Percentiles rank a stretch among this genome's conserved stretches.
These are phyloP conservation scores for Yamadazyma oceani DNA, from an alignment of 1,139 yeast genomes.

Conservation along the genomic window DNA sequence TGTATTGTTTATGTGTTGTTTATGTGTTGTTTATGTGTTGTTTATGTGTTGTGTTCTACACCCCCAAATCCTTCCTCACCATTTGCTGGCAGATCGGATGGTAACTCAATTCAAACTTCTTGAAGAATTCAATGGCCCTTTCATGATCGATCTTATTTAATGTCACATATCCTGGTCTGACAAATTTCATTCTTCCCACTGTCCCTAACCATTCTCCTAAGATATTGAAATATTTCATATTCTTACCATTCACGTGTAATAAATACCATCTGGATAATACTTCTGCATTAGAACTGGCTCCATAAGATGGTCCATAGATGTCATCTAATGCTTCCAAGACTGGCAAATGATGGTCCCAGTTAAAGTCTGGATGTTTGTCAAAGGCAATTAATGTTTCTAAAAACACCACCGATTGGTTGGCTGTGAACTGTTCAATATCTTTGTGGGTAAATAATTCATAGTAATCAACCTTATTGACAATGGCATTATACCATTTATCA, in stretches of 20 bases:
- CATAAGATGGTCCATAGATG: conserved; percentile 43
- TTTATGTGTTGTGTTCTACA: too few species aligned
- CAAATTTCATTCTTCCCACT: conserved; percentile 94
- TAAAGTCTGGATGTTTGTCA: conserved; percentile 30
- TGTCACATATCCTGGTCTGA: conserved; percentile 77
- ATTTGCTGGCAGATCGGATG: conserved; percentile 84
- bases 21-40: too few species aligned
- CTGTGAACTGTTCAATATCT: conserved; percentile 59
- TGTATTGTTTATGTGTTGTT: too few species aligned
- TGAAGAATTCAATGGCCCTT: conserved; percentile 66
- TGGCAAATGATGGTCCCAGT: conserved; percentile 37
- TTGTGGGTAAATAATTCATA: conserved; percentile 19
- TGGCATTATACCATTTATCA: conserved; percentile 55
- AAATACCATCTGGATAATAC: conserved; percentile 77
- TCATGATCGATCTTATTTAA: conserved; percentile 63
- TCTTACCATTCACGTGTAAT: conserved; percentile 54
- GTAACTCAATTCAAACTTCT: conserved; percentile 55
- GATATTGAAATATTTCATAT: conserved; percentile 40
- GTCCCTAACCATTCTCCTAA: conserved; percentile 85
- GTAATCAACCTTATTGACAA: conserved; percentile 15
- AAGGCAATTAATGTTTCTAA: conserved; percentile 58
- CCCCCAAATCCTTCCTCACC: conserved; percentile 71
- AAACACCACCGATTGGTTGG: conserved; percentile 79
- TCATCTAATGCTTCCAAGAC: conserved; percentile 44
- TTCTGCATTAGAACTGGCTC: conserved; percentile 69